Conservation (phyloP, 2,329 filamentous ascomycete genomes). For the Apiospora phragmitis region DNA sequence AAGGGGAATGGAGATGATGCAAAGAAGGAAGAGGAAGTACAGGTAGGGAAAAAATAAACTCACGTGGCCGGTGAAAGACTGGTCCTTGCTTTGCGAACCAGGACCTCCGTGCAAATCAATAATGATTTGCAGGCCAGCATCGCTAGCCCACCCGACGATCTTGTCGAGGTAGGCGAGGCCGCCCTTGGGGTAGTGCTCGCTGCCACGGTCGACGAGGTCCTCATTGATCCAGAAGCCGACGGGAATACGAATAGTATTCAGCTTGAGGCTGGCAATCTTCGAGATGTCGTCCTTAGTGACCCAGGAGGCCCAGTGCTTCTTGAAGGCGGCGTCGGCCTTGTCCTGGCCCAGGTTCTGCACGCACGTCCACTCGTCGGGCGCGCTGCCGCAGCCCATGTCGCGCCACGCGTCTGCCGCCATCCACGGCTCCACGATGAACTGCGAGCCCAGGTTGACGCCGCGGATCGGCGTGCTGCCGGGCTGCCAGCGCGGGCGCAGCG, state of each 20-base stretch:
- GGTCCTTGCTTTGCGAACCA: conserved; percentile 40
- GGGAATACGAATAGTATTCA: conserved; percentile 51
- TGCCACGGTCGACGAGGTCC: conserved; percentile 39
- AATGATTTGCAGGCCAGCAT: conserved; percentile 48
- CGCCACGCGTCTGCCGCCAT: conserved; percentile 43
- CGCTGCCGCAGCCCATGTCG: conserved; percentile 44
- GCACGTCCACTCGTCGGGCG: conserved; percentile 48
- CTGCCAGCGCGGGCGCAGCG: conserved; percentile 4
- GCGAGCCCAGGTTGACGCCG: conserved; percentile 52
- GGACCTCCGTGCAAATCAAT: conserved; percentile 50
- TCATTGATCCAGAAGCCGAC: conserved; percentile 54
- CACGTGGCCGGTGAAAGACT: conserved; percentile 43
- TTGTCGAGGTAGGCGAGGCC: conserved; percentile 39
- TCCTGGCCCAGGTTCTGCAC: conserved; percentile 45
- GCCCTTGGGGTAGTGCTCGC: conserved; percentile 41
- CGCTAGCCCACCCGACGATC: conserved; percentile 44
- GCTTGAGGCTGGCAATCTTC: conserved; percentile 42
- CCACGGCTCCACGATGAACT: conserved; percentile 54
- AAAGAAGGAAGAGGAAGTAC: too few relatives aligned
- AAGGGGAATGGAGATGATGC: not conserved
- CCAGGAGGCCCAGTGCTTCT: conserved; percentile 48
- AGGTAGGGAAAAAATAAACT: not conserved
- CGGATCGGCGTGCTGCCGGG: conserved; percentile 18
- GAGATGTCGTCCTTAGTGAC: conserved; percentile 46
- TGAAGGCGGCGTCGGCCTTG: conserved; percentile 44